Conservation (phyloP, 371 early-diverging fungal genomes). For the Antonospora locustae region DNA sequence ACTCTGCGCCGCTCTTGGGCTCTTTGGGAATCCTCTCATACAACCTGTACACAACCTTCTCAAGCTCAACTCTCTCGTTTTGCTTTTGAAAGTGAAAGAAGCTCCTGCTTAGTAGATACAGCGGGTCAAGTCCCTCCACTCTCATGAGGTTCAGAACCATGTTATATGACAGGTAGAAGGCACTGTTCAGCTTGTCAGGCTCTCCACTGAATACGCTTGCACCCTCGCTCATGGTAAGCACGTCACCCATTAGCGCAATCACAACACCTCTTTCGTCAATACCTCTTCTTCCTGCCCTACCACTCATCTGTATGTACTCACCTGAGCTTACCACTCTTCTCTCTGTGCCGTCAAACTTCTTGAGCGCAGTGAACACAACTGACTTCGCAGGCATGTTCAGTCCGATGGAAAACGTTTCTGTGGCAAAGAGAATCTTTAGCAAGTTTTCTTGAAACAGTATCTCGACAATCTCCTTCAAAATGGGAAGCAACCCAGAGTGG, state of each 20-base stretch:
- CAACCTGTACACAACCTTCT: background rate
- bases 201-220: slow-evolving; percentile 54
- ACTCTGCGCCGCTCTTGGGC: slow-evolving; percentile 28
- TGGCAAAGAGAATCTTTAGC: slow-evolving; percentile 93
- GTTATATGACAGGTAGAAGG: slow-evolving; percentile 91
- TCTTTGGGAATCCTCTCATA: slow-evolving; percentile 7
- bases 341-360: slow-evolving; percentile 84
- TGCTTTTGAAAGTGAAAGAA: slow-evolving; percentile 88
- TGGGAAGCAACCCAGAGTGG: slow-evolving; percentile 93
- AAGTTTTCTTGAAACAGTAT: slow-evolving; percentile 95
- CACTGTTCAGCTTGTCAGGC: slow-evolving; percentile 78
- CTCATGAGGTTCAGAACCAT: slow-evolving; percentile 93
- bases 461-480: slow-evolving; percentile 96
- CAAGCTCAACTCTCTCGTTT: slow-evolving; percentile 3
- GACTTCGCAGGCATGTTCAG: slow-evolving; percentile 99
- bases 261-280: slow-evolving; percentile 93
- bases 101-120: slow-evolving; percentile 76
- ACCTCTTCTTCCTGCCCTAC: slow-evolving; percentile 56
- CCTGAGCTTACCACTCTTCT: slow-evolving; percentile 75
- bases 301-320: slow-evolving; percentile 83
- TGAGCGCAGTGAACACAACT: slow-evolving; percentile 85
- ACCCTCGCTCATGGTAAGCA: slow-evolving; percentile 34
- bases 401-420: slow-evolving; percentile 99
- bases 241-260: slow-evolving; percentile 72
- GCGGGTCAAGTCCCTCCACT: slow-evolving; percentile 85